A percentile compares a stretch with the other conserved stretches of the same genome.
phyloP scores from a whole-genome alignment of 768 basidiomycete species.

The Russula griseocarnosa region DNA sequence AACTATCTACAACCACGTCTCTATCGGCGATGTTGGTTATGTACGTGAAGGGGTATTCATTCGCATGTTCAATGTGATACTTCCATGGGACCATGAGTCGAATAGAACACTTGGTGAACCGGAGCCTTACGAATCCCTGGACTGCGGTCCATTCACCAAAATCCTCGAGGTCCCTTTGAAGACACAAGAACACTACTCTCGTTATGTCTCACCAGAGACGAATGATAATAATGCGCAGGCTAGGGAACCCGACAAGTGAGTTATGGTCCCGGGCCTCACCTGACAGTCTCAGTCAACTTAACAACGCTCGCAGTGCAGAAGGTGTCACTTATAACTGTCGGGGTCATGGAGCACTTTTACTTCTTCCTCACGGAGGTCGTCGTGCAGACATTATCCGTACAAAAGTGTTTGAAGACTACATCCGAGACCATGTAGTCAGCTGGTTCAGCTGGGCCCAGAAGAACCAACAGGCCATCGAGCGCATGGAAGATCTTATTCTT shows the following conservation, averaged over 20 bases:
- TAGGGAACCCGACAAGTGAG: neutral
- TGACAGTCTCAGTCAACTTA: neutral
- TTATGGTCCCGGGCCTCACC: neutral
- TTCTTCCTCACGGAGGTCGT: neutral
- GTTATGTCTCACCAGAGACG: neutral
- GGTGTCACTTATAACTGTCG: neutral
- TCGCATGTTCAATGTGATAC: conserved; percentile 25
- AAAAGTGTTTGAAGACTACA: neutral
- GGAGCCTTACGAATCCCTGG: neutral
- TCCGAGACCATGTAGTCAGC: neutral
- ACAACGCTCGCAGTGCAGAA: neutral
- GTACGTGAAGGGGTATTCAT: conserved; percentile 20
- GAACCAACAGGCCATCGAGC: neutral
- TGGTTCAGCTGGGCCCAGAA: neutral
- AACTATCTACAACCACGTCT: conserved; percentile 17
- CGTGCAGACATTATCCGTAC: neutral
- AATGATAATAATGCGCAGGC: neutral
- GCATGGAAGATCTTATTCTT: neutral
- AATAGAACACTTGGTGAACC: neutral
- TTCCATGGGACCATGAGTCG: conserved; percentile 1
- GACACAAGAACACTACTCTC: neutral
- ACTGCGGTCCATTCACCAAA: neutral
- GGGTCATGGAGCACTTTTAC: neutral
- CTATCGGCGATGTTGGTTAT: conserved; percentile 29
- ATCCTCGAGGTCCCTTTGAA: too few species aligned